Evolutionary conservation across 1,284 basidiomycete genomes (phyloP).

Genomic region (Uromyces viciae-fabae): DNA sequence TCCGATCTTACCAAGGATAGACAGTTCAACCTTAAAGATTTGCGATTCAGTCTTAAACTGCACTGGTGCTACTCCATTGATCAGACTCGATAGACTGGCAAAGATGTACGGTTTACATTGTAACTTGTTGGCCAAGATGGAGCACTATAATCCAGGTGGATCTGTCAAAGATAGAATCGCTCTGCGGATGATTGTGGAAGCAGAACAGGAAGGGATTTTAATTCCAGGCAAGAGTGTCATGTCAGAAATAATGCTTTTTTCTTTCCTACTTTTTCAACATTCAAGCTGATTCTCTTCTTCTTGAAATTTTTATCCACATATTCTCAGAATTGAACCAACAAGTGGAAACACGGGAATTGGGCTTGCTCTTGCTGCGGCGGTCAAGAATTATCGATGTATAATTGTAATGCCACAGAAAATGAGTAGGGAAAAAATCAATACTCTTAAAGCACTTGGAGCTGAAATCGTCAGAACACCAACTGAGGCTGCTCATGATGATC

Average conservation of each 20-base stretch:
- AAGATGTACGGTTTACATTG: slow-evolving; percentile 73
- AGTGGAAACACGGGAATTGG: slow-evolving; percentile 85
- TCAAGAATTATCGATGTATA: slow-evolving; percentile 63
- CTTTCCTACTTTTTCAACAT: not conserved
- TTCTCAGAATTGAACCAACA: slow-evolving; percentile 56
- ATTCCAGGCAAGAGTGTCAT: slow-evolving; percentile 84
- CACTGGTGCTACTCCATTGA: slow-evolving; percentile 84
- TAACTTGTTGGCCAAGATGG: slow-evolving; percentile 90
- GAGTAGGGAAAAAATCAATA: slow-evolving; percentile 91
- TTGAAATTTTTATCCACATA: not conserved
- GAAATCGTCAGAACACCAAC: slow-evolving; percentile 93
- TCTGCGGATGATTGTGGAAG: slow-evolving; percentile 82
- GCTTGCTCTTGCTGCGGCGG: slow-evolving; percentile 47
- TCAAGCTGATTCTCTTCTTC: not conserved
- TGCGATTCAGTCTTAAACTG: slow-evolving; percentile 75
- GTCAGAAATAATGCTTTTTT: slow-evolving; percentile 41
- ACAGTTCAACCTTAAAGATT: slow-evolving; percentile 54
- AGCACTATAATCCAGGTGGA: slow-evolving; percentile 85
- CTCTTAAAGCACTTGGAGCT: slow-evolving; percentile 83
- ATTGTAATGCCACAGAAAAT: slow-evolving; percentile 93
- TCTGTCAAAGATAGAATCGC: slow-evolving; percentile 84
- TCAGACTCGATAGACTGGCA: slow-evolving; percentile 77
- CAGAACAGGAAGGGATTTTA: slow-evolving; percentile 79
- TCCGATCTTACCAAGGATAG: not conserved
- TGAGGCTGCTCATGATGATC: slow-evolving; percentile 75